Percentiles rank a stretch among this genome's conserved stretches.
phyloP scores from a whole-genome alignment of 75 land plant genomes.

The Sequoiadendron giganteum region DNA sequence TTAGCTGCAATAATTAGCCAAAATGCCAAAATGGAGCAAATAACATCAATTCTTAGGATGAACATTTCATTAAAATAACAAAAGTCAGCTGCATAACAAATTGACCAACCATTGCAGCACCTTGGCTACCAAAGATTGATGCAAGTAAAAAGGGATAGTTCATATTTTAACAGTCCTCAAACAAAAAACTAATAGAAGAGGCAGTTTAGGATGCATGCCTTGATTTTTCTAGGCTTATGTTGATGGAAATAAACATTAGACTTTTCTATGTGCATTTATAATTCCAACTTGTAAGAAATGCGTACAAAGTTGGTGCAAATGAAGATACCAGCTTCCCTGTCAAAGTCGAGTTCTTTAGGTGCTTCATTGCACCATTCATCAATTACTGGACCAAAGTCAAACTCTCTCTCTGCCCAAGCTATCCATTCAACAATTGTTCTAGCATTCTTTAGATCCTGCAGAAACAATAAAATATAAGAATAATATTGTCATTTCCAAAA shows the following conservation, averaged over 20 bases:
- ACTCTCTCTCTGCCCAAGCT: slow-evolving; percentile 97
- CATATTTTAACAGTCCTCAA: background rate
- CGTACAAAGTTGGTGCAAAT: background rate
- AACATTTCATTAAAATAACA: no score
- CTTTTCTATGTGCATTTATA: background rate
- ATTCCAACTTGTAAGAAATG: background rate
- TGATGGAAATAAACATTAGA: background rate
- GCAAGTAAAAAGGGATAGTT: background rate
- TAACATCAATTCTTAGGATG: background rate
- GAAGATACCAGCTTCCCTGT: slow-evolving; percentile 81
- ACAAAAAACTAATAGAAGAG: slow-evolving; percentile 1
- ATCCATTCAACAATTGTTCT: slow-evolving; percentile 89
- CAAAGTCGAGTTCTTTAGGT: slow-evolving; percentile 91
- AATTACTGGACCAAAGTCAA: slow-evolving; percentile 82
- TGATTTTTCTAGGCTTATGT: background rate
- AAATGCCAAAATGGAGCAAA: background rate
- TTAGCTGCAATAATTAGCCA: background rate
- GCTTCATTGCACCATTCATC: slow-evolving; percentile 99
- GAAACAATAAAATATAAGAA: background rate
- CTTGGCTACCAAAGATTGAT: background rate
- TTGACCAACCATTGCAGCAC: background rate
- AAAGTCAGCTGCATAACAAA: no score
- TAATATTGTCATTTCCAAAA: background rate
- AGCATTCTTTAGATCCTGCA: slow-evolving; percentile 92
- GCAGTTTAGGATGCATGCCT: background rate